These are phyloP conservation scores for Escallonia herrerae DNA, from an alignment of 129 eudicot genomes.

Conservation along the genomic window DNA sequence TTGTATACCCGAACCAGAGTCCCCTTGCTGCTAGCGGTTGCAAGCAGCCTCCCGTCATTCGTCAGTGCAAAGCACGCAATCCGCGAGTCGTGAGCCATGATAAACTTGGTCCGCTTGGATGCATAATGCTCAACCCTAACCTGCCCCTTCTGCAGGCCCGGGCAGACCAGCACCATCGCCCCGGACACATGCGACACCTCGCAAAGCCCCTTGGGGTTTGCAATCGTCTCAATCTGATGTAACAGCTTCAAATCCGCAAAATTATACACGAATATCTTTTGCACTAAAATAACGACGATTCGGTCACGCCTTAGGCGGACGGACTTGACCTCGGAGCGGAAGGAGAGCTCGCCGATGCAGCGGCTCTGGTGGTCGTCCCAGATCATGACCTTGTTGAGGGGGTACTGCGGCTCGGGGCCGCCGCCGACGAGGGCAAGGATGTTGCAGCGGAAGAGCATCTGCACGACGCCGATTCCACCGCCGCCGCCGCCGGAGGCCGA, in stretches of 20 bases:
- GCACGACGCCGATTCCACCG: constrained; percentile 43
- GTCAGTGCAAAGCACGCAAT: constrained; percentile 49
- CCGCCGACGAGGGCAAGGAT: constrained; percentile 65
- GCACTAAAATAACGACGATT: constrained; percentile 42
- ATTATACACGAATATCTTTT: constrained; percentile 53
- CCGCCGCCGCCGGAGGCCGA: constrained; percentile 31
- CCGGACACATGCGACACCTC: constrained; percentile 52
- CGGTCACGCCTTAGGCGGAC: constrained; percentile 53
- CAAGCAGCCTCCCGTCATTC: constrained; percentile 54
- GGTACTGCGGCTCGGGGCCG: constrained; percentile 37
- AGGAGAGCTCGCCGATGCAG: constrained; percentile 56
- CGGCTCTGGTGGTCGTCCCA: constrained; percentile 55
- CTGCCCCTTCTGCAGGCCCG: constrained; percentile 56
- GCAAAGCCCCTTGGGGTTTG: constrained; percentile 62
- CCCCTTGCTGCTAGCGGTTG: constrained; percentile 70
- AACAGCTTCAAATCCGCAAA: constrained; percentile 50
- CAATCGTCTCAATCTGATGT: constrained; percentile 51
- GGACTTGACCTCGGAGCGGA: constrained; percentile 44
- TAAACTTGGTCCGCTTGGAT: constrained; percentile 36
- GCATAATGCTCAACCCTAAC: constrained; percentile 59
- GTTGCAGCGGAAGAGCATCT: constrained; percentile 59
- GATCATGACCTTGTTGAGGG: constrained; percentile 52
- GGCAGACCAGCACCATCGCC: constrained; percentile 46
- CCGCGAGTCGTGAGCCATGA: constrained; percentile 54
- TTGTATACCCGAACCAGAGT: constrained; percentile 55